phyloP scores from a whole-genome alignment of 225 moss, liverwort and hornwort genomes.

The Pleurozium schreberi region DNA sequence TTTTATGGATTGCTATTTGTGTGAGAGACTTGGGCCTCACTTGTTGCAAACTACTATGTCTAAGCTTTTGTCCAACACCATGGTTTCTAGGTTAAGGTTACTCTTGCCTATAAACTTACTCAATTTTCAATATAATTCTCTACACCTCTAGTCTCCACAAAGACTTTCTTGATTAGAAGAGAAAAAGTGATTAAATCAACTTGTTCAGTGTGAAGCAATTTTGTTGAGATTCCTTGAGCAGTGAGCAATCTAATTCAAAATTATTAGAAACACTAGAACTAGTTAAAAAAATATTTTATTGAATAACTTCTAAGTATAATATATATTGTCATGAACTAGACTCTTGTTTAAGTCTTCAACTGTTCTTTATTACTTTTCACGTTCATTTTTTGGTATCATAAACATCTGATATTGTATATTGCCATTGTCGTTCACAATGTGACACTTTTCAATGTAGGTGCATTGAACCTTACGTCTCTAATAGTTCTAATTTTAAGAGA shows the following conservation, averaged over 20 bases:
- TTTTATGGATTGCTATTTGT: slow-evolving; percentile 36
- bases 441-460: accelerated
- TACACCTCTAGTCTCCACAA: accelerated
- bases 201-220: background rate
- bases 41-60: slow-evolving; percentile 6
- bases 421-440: background rate
- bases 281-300: background rate
- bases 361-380: background rate
- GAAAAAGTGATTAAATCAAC: background rate
- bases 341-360: background rate
- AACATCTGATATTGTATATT: background rate
- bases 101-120: background rate
- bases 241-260: background rate
- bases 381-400: background rate
- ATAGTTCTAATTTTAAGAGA: accelerated
- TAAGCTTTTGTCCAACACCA: background rate
- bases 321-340: background rate
- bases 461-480: background rate
- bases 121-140: accelerated
- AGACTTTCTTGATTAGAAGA: background rate
- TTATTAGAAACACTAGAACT: background rate
- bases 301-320: background rate
- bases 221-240: accelerated
- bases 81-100: background rate
- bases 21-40: background rate